Conservation (phyloP, 257 asterid genomes). For the Leonotis leonurus region DNA sequence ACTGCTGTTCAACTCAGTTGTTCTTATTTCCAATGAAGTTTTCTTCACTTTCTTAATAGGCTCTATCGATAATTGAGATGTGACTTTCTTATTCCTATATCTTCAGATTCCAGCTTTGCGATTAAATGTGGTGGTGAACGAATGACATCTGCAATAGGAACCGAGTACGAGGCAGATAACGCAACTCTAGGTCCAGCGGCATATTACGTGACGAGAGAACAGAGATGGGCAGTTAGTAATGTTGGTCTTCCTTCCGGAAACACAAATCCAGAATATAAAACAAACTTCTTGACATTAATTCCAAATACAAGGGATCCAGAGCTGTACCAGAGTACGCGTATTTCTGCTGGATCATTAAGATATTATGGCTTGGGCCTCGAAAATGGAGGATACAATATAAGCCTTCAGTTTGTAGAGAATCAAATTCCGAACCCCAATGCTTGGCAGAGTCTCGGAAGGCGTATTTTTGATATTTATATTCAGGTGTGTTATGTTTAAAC, state of each 20-base stretch:
- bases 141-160: conserved; percentile 30
- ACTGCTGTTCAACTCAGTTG: background rate
- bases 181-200: conserved; percentile 65
- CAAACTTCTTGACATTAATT: conserved; percentile 20
- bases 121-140: conserved; percentile 65
- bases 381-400: conserved; percentile 71
- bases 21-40: background rate
- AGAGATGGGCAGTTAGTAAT: conserved; percentile 85
- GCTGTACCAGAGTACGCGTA: conserved; percentile 49
- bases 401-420: conserved; percentile 62
- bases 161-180: conserved; percentile 43
- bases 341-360: conserved; percentile 77
- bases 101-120: conserved; percentile 62
- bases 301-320: conserved; percentile 51
- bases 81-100: background rate
- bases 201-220: conserved; percentile 32
- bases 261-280: conserved; percentile 28
- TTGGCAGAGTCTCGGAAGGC: conserved; percentile 75
- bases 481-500: conserved; percentile 44
- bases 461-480: conserved; percentile 64
- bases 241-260: conserved; percentile 51
- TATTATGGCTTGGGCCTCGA: conserved; percentile 73
- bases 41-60: background rate
- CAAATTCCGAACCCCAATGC: conserved; percentile 20
- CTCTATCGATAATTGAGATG: background rate